Conservation (phyloP, 2,329 filamentous ascomycete genomes). For the Macrophomina pseudophaseolina region DNA sequence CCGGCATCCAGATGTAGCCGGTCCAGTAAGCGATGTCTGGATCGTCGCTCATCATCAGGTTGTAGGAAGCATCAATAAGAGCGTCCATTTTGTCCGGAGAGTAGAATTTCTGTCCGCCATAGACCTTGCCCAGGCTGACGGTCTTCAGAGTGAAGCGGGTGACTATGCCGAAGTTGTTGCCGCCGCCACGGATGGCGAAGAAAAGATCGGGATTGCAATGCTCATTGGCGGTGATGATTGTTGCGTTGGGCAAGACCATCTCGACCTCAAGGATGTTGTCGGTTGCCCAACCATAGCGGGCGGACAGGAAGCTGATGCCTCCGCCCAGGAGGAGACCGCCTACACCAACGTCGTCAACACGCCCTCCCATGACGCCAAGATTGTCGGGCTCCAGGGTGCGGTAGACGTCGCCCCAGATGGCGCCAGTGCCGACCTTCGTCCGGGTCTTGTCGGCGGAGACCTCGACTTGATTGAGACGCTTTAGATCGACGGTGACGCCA, state of each 20-base stretch:
- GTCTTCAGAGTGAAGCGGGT: conserved; percentile 37
- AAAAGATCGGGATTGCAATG: conserved; percentile 36
- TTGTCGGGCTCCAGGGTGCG: conserved; percentile 14
- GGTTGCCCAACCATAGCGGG: background rate
- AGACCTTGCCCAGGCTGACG: conserved; percentile 31
- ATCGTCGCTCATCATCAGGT: conserved; percentile 32
- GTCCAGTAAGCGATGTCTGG: conserved; percentile 27
- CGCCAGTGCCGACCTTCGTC: conserved; percentile 29
- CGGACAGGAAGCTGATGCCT: conserved; percentile 23
- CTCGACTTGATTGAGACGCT: conserved; percentile 30
- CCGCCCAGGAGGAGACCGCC: conserved; percentile 28
- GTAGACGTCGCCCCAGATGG: conserved; percentile 29
- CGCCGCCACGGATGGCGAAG: conserved; percentile 45
- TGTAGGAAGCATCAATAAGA: conserved; percentile 31
- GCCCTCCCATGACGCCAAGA: conserved; percentile 26
- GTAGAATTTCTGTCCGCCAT: conserved; percentile 44
- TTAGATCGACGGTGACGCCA: conserved; percentile 41
- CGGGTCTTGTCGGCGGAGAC: conserved; percentile 20
- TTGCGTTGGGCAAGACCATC: conserved; percentile 14
- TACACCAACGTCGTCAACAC: conserved; percentile 28
- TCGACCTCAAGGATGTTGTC: conserved; percentile 19
- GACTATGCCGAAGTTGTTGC: conserved; percentile 46
- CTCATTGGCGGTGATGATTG: conserved; percentile 19
- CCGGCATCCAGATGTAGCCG: conserved; percentile 6
- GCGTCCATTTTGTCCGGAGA: conserved; percentile 32